A percentile compares a stretch with the other conserved stretches of the same genome.
Conservation (phyloP, 768 basidiomycete genomes). For the Cystofilobasidium capitatum region DNA sequence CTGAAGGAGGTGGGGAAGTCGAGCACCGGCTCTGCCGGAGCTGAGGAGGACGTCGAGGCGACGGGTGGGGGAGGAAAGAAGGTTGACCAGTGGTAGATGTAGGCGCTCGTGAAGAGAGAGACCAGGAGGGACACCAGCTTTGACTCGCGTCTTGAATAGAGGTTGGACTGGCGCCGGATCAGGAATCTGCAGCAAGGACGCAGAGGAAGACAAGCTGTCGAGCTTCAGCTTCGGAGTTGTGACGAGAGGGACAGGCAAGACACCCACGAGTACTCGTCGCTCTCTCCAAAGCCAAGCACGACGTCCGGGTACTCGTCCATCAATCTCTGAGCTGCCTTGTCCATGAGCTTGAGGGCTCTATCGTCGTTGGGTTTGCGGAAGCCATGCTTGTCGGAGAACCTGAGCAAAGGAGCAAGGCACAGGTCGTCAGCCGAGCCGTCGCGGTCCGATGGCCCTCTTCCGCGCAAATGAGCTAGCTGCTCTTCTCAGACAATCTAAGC, state of each 20-base stretch:
- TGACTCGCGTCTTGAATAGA: slow-evolving; percentile 74
- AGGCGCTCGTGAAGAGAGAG: slow-evolving; percentile 81
- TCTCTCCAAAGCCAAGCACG: slow-evolving; percentile 83
- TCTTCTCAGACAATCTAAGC: background rate
- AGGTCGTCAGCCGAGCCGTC: background rate
- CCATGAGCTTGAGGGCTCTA: slow-evolving; percentile 81
- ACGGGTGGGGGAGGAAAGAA: slow-evolving; percentile 58
- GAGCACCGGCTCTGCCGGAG: slow-evolving; percentile 33
- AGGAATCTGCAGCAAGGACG: slow-evolving; percentile 58
- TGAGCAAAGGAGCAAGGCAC: slow-evolving; percentile 35
- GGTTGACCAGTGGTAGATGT: slow-evolving; percentile 71
- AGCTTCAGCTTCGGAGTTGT: background rate
- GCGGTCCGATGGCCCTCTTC: background rate
- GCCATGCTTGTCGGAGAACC: slow-evolving; percentile 71
- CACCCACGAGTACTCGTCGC: slow-evolving; percentile 67
- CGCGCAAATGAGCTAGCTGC: background rate
- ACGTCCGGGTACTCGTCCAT: slow-evolving; percentile 79
- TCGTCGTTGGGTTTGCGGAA: slow-evolving; percentile 89
- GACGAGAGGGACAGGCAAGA: background rate
- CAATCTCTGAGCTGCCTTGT: slow-evolving; percentile 67
- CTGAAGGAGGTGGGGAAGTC: background rate
- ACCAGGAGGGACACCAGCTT: slow-evolving; percentile 78
- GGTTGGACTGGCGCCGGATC: slow-evolving; percentile 57
- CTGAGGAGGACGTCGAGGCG: background rate
- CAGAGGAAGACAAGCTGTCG: background rate